phyloP scores from a whole-genome alignment of 352 stramenopile species.

The Pilasporangium apinafurcum region DNA sequence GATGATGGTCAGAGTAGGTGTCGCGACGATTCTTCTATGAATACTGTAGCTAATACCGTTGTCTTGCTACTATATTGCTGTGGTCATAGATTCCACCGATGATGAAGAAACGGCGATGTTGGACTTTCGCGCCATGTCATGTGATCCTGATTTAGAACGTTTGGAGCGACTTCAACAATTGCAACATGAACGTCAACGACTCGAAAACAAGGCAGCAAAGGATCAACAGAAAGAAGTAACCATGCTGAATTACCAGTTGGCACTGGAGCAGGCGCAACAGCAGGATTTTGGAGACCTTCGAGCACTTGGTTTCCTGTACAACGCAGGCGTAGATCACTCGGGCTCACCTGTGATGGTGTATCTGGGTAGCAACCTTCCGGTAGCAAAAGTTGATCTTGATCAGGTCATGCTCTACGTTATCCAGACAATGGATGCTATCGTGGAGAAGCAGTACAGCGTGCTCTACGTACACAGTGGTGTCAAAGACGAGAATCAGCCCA shows the following conservation, averaged over 20 bases:
- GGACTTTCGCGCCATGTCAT: conserved; percentile 53
- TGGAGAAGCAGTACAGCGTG: conserved; percentile 52
- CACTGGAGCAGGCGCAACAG: conserved; percentile 34
- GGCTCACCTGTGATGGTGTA: conserved; percentile 69
- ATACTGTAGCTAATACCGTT: too few relatives aligned
- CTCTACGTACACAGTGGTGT: conserved; percentile 57
- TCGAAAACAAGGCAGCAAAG: conserved; percentile 10
- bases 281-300: conserved; percentile 59
- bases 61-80: too few relatives aligned
- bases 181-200: conserved; percentile 28
- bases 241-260: conserved; percentile 25
- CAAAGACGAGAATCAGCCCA: conserved; percentile 44
- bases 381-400: conserved; percentile 45
- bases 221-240: conserved; percentile 2
- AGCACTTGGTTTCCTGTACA: conserved; percentile 56
- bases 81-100: conserved; percentile 4
- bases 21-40: too few relatives aligned
- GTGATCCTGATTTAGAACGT: conserved; percentile 48
- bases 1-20: conserved; percentile 4
- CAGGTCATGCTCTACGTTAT: conserved; percentile 72
- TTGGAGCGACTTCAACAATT: conserved; percentile 29
- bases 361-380: conserved; percentile 39
- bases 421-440: conserved; percentile 52
- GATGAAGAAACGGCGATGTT: conserved; percentile 39
- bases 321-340: conserved; percentile 54